Evolutionary conservation across 768 basidiomycete species (phyloP), one percentile per base, ranked within the genome.

Genomic region (Naganishia friedmannii): DNA sequence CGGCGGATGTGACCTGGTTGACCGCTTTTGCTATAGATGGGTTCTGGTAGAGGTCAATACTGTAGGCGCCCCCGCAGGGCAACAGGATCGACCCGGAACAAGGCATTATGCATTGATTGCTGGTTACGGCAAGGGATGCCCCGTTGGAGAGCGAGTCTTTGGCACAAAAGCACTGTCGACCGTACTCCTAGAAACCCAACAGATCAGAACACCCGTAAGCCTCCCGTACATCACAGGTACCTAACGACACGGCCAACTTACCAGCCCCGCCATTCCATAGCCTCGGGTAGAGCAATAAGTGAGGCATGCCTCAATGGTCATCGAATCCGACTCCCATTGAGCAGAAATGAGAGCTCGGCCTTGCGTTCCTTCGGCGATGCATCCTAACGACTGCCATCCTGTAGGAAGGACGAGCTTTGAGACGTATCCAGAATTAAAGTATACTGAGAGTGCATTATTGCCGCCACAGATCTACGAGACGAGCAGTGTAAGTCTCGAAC

Each of bases 261-360:
- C 65, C 26, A 68, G 29, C 13, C 68, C 68, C 3, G 63, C 90
- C 51, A 90, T 74, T 0, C 87, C 86, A 79, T 84, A 90, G 70
- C 86, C 86, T 72, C 83, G 82, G 2, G 82, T 76, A 0, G 74
- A 73, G 79, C 92, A 94, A 28, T 82, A 77, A 5, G 81, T 77
- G 60, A 92, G 84, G 76, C 92, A 94, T 15, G 76, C 77, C 73
- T 88, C 82, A 56, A 89, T 85, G 0, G 90, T 92, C 72, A 83
- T 82, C 4, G 74, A 70, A 60, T 72, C 77, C 53, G 74, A 77
- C 65, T 85, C 83, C 29, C 82, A 78, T 0, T 83, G 68, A 72
- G 75, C 75, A 15, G 70, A 69, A 32, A 34, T 68, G n/a, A 79
- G 66, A 12, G 78, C 77, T 53, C 78, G 71, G 21, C 56, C 70